Evolutionary conservation across 192 early-diverging fungal species (phyloP), one percentile per base, ranked within the genome.

Genomic region (Dissophora globulifera): DNA sequence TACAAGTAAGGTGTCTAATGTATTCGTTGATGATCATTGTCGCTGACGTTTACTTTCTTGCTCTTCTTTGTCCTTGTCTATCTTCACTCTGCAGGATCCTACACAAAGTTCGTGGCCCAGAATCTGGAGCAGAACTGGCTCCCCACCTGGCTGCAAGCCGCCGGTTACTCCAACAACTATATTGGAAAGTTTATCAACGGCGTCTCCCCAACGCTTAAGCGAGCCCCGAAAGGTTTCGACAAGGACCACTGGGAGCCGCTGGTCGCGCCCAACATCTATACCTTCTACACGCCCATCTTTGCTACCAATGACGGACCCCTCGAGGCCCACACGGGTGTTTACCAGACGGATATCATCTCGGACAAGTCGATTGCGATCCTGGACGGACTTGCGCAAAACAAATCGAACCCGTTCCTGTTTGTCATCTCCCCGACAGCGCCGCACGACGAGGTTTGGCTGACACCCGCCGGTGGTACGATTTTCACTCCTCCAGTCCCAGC

Each of bases 171-270:
- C 30, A 91, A 87, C 41, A 79, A 89, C 62, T 90, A 87, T 55
- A 86, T 88, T 50, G 90, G 90, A n/a, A 91, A 91, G 50, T 80
- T 91, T 43, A 83, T 90, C 62, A 89, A 90, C 64, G 85, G 82
- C 8, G 72, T 76, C 58, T 56, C 63, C 1, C 72, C 74, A 16
- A 47, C 54, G 33, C 54, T 61, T 19, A 74, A 72, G 46, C 60
- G 59, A 13, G 81, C 81, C 17, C 79, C 79, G 42, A 82, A 82
- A 51, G 81, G 81, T 1, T 82, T 76, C 22, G 72, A 76, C 22
- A 58, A 60, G n/a, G 42, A 56, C 27, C 78, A 70, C 30, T 82
- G 65, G 75, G 72, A 69, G 49, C 79, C 72, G 1, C 50, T 90
- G 11, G 82, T 91, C 15, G 67, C 79, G 30, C 90, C 88, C 20